Evolutionary conservation across 306 rosid genomes (phyloP).

Genomic region (Dalbergia cultrata): DNA sequence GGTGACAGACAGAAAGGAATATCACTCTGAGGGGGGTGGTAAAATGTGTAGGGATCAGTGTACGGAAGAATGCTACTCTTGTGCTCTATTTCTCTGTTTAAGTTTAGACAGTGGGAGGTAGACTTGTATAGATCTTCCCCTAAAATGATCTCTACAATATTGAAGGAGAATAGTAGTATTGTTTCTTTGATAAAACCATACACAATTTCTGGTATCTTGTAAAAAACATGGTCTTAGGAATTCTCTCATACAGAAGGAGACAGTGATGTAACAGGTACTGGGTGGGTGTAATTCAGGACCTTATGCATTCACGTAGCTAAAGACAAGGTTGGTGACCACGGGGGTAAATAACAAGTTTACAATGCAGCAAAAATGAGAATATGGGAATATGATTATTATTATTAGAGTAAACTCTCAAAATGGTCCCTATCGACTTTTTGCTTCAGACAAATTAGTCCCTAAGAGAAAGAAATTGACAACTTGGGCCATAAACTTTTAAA

Average conservation of each 20-base stretch:
- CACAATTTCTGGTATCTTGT: background rate
- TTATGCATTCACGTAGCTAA: background rate
- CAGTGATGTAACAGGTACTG: background rate
- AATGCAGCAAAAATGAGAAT: no score
- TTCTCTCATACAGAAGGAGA: background rate
- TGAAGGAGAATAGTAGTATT: background rate
- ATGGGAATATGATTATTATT: no score
- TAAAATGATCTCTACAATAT: background rate
- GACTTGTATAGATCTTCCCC: background rate
- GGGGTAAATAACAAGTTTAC: background rate
- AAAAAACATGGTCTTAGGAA: background rate
- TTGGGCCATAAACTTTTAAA: no score
- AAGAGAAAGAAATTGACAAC: no score
- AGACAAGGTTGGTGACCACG: conserved; percentile 12
- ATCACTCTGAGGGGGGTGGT: background rate
- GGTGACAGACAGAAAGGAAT: background rate
- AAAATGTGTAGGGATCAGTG: background rate
- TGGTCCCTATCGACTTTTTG: no score
- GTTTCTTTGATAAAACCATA: background rate
- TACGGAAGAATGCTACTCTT: background rate
- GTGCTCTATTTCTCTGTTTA: background rate
- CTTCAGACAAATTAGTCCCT: no score
- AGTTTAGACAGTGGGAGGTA: background rate
- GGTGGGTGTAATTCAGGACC: background rate
- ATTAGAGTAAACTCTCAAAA: no score